Evolutionary conservation across 2,329 filamentous ascomycete species (phyloP).

Genomic region (Arthroderma sp.): DNA sequence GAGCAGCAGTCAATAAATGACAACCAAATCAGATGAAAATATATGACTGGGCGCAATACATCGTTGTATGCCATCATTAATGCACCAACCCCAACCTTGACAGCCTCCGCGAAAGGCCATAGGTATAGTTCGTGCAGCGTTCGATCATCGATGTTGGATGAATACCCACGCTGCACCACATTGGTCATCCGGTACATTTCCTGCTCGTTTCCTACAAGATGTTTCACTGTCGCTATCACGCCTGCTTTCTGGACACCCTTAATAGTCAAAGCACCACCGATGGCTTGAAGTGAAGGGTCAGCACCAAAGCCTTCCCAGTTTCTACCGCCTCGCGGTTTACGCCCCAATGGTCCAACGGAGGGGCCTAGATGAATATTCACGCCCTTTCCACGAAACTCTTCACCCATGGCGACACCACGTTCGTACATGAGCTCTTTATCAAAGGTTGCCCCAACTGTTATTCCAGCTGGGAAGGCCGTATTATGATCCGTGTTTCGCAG

Average conservation of each 20-base stretch:
- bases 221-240: constrained; percentile 47
- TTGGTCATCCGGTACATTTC: constrained; percentile 40
- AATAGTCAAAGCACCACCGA: constrained; percentile 41
- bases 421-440: constrained; percentile 60
- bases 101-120: constrained; percentile 42
- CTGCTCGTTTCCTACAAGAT: constrained; percentile 42
- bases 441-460: constrained; percentile 62
- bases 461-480: constrained; percentile 68
- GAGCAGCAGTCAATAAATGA: not conserved
- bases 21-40: not conserved
- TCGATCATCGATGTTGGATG: constrained; percentile 41
- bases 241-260: constrained; percentile 46
- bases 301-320: constrained; percentile 65
- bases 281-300: constrained; percentile 53
- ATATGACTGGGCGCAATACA: constrained; percentile 16
- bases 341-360: constrained; percentile 56
- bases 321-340: constrained; percentile 59
- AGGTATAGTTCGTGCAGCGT: constrained; percentile 37
- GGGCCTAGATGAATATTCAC: constrained; percentile 61
- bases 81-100: constrained; percentile 38
- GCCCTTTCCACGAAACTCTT: constrained; percentile 62
- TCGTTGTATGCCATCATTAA: constrained; percentile 36
- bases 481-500: constrained; percentile 61
- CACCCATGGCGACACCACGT: constrained; percentile 55
- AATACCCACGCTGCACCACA: constrained; percentile 28